phyloP scores from a whole-genome alignment of 257 asterid species.

The Solanum corneliomulleri region DNA sequence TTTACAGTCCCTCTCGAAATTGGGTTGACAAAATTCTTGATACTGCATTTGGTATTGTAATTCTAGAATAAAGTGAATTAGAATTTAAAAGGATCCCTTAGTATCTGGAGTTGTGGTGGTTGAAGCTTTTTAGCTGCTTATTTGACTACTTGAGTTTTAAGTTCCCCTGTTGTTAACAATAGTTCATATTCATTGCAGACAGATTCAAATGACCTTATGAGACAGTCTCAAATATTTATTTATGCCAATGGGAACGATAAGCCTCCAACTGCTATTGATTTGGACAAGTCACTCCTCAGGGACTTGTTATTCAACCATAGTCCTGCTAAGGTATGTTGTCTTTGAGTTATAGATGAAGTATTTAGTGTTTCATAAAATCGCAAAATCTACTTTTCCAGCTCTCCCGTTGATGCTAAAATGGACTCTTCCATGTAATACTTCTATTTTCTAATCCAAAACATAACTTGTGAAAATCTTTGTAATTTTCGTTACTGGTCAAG shows the following conservation, averaged over 20 bases:
- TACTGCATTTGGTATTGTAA: background rate
- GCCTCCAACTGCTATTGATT: constrained; percentile 88
- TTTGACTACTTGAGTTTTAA: background rate
- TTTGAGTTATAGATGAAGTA: background rate
- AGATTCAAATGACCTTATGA: constrained; percentile 77
- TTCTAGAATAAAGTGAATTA: background rate
- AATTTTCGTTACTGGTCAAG: background rate
- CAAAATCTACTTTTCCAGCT: background rate
- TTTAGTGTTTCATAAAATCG: background rate
- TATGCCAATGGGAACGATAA: constrained; percentile 77
- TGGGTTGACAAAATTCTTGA: background rate
- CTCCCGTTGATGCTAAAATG: background rate
- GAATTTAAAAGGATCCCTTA: background rate
- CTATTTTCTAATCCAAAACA: background rate
- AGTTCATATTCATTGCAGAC: constrained; percentile 35
- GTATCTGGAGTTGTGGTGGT: background rate
- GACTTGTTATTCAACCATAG: constrained; percentile 89
- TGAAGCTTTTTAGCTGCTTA: background rate
- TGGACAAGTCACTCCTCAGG: constrained; percentile 63
- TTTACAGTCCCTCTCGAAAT: background rate
- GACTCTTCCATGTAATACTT: background rate
- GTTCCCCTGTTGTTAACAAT: background rate
- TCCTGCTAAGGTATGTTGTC: constrained; percentile 65
- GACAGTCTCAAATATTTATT: constrained; percentile 62
- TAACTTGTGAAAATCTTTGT: background rate